These are phyloP conservation scores for Vitis rotundifolia DNA, from an alignment of 164 flowering plant species.

Conservation along the genomic window DNA sequence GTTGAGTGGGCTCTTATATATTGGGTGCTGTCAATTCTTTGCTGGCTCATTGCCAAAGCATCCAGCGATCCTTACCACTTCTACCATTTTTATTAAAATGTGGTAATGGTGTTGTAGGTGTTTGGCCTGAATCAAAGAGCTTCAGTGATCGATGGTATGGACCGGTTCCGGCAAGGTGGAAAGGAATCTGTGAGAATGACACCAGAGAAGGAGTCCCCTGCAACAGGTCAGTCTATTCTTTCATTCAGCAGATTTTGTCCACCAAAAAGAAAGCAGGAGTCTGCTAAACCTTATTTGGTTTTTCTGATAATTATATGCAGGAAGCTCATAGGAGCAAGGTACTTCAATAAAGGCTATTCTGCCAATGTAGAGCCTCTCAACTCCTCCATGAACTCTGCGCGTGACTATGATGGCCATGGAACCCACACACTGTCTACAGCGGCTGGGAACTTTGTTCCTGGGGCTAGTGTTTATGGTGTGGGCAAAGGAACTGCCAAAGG, in stretches of 20 bases:
- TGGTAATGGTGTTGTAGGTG: conserved; percentile 36
- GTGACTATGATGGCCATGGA: conserved; percentile 48
- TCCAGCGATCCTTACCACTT: background rate
- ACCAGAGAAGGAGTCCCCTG: conserved; percentile 36
- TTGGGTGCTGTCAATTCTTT: no score
- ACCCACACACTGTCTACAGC: conserved; percentile 54
- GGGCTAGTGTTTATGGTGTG: conserved; percentile 28
- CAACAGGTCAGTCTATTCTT: conserved; percentile 37
- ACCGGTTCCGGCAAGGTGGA: conserved; percentile 70
- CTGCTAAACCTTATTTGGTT: background rate
- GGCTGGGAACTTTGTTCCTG: conserved; percentile 40
- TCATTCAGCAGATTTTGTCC: no score
- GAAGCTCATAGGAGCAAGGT: conserved; percentile 52
- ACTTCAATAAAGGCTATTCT: conserved; percentile 30
- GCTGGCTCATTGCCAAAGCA: no score
- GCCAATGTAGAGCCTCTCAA: conserved; percentile 5
- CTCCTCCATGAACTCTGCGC: conserved; percentile 10
- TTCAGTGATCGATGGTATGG: conserved; percentile 62
- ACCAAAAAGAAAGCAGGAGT: no score
- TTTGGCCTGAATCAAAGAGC: conserved; percentile 82
- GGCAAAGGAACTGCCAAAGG: conserved; percentile 52
- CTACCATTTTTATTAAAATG: background rate
- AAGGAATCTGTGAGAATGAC: conserved; percentile 52
- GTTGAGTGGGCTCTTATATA: no score
- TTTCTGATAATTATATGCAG: conserved; percentile 12